Evolutionary conservation across 1,284 basidiomycete genomes (phyloP), one percentile per base, ranked within the genome.

Genomic region (Trichosporon asahii): DNA sequence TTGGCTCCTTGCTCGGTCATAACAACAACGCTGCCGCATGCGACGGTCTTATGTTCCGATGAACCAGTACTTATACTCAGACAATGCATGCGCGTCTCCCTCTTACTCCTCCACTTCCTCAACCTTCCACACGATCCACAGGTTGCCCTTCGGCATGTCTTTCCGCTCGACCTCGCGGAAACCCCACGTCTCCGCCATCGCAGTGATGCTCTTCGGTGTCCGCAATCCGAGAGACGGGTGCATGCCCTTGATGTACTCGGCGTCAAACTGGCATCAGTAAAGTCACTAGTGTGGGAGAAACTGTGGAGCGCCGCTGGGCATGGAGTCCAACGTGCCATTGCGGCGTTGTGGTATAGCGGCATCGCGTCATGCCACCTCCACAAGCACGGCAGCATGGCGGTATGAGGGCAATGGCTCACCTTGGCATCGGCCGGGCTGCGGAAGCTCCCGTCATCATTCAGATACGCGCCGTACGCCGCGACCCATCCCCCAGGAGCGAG

Each of bases 81-180:
- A 25, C 49, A 25, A 53, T 53, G 49, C 49, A 53, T 53, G 49
- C 49, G 57, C 27, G n/a, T 25, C 35, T 37, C n/a, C 25, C 14
- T 9, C 21, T 9, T 23, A 64, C 33, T 23, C 33, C 35, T 23
- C 11, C n/a, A 14, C 21, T 35, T 15, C 12, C 44, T 37, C 65
- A 5, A 70, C 75, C 3, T 75, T 69, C 78, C 79, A 81, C 33
- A 81, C 75, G 5, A 80, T 76, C 70, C 74, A 79, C 72, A 77
- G 70, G 68, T 81, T 81, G n/a, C 80, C 80, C 67, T 75, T 77
- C 14, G 80, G 76, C 76, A 81, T 76, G 23, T 78, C 75, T 27
- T 31, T 25, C 49, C 77, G 72, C 33, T 25, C 33, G 55, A 71
- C 77, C 64, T 78, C 76, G 11, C 35, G 35, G 40, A 78, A 81